Conservation (phyloP, 805 yeast species). For the Schwanniomyces vanrijiae region DNA sequence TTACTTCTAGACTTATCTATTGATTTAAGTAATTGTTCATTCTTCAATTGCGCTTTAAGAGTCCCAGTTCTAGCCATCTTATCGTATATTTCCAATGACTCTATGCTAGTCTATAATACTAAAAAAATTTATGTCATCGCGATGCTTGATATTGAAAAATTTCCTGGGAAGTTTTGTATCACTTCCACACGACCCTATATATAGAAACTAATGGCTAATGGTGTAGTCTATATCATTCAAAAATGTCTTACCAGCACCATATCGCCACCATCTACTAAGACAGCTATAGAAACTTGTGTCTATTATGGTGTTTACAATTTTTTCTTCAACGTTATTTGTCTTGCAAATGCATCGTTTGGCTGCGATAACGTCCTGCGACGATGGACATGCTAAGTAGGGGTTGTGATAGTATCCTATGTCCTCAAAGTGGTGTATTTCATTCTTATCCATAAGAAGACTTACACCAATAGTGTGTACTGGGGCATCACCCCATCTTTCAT, state of each 20-base stretch:
- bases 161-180: background rate
- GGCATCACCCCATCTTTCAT: slow-evolving; percentile 64
- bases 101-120: background rate
- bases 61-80: slow-evolving; percentile 30
- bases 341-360: slow-evolving; percentile 41
- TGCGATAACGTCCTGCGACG: slow-evolving; percentile 28
- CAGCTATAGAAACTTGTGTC: slow-evolving; percentile 60
- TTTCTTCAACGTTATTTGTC: slow-evolving; percentile 15
- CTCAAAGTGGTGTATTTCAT: slow-evolving; percentile 43
- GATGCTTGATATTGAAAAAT: slow-evolving; percentile 5
- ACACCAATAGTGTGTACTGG: slow-evolving; percentile 45
- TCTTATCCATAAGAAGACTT: slow-evolving; percentile 32
- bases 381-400: slow-evolving; percentile 44
- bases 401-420: slow-evolving; percentile 45
- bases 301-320: slow-evolving; percentile 27
- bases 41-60: slow-evolving; percentile 32
- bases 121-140: slow-evolving; percentile 6
- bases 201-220: slow-evolving; percentile 4
- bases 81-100: background rate
- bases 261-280: slow-evolving; percentile 74
- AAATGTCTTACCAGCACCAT: slow-evolving; percentile 60
- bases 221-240: slow-evolving; percentile 40
- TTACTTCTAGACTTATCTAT: slow-evolving; percentile 24
- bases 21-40: slow-evolving; percentile 23
- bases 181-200: slow-evolving; percentile 2